Evolutionary conservation across 1,284 basidiomycete species (phyloP).

Genomic region (Singerocomus inundabilis): DNA sequence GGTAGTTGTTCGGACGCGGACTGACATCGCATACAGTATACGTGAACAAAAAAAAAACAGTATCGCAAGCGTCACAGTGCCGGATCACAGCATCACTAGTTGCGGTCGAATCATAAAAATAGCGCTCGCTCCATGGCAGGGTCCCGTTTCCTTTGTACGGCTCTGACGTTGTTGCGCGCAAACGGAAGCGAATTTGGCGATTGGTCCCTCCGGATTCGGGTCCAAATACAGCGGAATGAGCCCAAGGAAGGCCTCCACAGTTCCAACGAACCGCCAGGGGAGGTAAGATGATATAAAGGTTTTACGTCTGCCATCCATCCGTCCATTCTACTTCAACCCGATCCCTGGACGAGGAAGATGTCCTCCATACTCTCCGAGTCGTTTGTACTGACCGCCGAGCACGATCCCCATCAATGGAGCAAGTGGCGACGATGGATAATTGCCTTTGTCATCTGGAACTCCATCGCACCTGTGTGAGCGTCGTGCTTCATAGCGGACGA

Average conservation of each 20-base stretch:
- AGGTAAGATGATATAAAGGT: slow-evolving; percentile 20
- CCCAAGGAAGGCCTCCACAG: not conserved
- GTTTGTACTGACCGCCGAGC: slow-evolving; percentile 16
- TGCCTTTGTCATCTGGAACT: slow-evolving; percentile 28
- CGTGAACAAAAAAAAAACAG: too few relatives aligned
- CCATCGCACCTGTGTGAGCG: slow-evolving; percentile 30
- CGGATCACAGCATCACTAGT: not conserved
- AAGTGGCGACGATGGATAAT: slow-evolving; percentile 31
- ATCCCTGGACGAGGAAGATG: slow-evolving; percentile 11
- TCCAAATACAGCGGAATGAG: not conserved
- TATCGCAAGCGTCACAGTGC: not conserved
- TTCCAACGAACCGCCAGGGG: not conserved
- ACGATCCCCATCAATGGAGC: slow-evolving; percentile 28
- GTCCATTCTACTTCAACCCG: not conserved
- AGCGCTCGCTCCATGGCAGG: not conserved
- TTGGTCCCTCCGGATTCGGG: slow-evolving; percentile 14
- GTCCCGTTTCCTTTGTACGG: not conserved
- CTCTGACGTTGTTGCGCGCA: not conserved
- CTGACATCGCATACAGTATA: too few relatives aligned
- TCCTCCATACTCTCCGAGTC: slow-evolving; percentile 17
- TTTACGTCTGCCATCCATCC: not conserved
- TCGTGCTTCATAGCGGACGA: not conserved
- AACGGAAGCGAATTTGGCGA: slow-evolving; percentile 20
- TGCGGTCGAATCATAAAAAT: slow-evolving; percentile 19
- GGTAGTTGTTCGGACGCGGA: slow-evolving; percentile 4